phyloP scores from a whole-genome alignment of 768 basidiomycete genomes.

The Naganishia onofrii region DNA sequence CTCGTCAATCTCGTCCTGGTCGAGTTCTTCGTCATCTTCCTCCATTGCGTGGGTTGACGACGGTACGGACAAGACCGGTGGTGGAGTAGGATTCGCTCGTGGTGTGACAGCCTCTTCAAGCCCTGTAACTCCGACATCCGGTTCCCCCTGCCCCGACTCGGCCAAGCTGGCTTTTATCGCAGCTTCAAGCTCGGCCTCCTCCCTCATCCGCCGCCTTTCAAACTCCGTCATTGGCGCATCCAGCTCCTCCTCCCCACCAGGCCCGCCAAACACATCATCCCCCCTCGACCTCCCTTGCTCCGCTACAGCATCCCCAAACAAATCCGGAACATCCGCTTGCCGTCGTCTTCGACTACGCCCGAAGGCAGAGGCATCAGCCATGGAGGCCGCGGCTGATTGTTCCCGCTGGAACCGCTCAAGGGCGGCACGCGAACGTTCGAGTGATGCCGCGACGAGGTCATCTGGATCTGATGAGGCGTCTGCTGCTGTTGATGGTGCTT shows the following conservation, averaged over 20 bases:
- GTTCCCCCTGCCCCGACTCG: conserved; percentile 14
- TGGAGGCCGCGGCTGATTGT: conserved; percentile 13
- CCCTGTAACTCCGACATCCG: not conserved
- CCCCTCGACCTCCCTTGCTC: conserved; percentile 7
- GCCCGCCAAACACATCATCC: too few species aligned
- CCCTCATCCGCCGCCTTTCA: conserved; percentile 20
- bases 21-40: conserved; percentile 24
- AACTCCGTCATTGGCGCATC: conserved; percentile 14
- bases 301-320: conserved; percentile 6
- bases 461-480: not conserved
- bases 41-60: conserved; percentile 13
- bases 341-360: conserved; percentile 18
- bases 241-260: not conserved
- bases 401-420: conserved; percentile 27
- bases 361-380: not conserved
- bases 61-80: not conserved
- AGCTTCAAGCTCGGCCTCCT: conserved; percentile 24
- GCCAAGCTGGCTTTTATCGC: conserved; percentile 28
- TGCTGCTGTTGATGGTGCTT: not conserved
- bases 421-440: conserved; percentile 20
- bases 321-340: conserved; percentile 22
- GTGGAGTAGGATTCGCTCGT: conserved; percentile 9
- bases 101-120: not conserved
- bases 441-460: conserved; percentile 26
- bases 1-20: conserved; percentile 7